Evolutionary conservation across 371 early-diverging fungal species (phyloP), one percentile per base, ranked within the genome.

Genomic region (Rhizopus arrhizus): DNA sequence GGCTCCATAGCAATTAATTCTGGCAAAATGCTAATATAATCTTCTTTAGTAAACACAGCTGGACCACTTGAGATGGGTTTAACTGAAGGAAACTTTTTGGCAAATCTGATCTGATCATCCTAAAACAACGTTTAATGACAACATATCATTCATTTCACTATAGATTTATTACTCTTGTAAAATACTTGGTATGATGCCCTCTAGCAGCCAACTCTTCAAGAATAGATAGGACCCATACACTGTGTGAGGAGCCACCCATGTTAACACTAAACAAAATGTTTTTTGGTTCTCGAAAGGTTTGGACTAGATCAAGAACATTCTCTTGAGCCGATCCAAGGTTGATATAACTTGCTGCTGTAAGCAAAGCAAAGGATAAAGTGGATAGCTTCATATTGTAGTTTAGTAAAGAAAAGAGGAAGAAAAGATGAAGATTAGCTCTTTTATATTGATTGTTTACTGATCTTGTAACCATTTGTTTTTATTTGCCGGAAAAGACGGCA

Each of bases 241-340:
- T 36, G 51, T 69, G 69, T 12, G 64, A 64, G 2, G 56, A 38
- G 0, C 69, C 69, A 29, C 69, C 69, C 12, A 46, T 31, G 7
- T 48, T n/a, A 8, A 38, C 47, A 40, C 38, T 5, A 32, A 68
- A 68, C 4, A 45, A 10, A 12, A 68, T 42, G 5, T 58, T 64
- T 31, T 64, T 68, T 8, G 53, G 45, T 4, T 28, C 35, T 50
- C 62, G 58, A 28, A 58, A 66, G 36, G 16, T 55, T 9, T 16
- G 22, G 4, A 5, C 29, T 8, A 48, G 10, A n/a, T 48, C 29
- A 22, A 28, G 9, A 0, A 10, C 7, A 8, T 5, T 29, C 10
- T 22, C 29, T 48, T 48, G 28, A 10, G 48, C 29, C 1, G 48
- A 48, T n/a, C 29, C 29, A 22, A 28, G 12, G 29, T 8, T 29